Evolutionary conservation across 768 basidiomycete genomes (phyloP), one percentile per base, ranked within the genome.

Genomic region (Phanerodontia chrysosporium): DNA sequence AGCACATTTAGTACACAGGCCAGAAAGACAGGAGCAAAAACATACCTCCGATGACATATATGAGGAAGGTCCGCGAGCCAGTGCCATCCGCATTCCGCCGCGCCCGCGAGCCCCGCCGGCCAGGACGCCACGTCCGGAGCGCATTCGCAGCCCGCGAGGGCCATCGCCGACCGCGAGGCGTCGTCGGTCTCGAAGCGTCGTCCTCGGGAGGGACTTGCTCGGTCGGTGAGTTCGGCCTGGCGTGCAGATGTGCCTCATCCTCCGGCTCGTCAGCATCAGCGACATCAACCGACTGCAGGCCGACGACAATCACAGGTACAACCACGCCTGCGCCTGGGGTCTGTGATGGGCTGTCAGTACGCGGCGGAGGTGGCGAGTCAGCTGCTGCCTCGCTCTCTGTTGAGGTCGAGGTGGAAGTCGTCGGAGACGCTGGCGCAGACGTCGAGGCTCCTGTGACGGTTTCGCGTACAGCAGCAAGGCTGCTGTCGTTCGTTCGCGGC

Each of bases 31-130:
- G 32, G 9, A 16, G 51, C 45, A 18, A 12, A 46, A 9, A 71
- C 80, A 51, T 61, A 84, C 89, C 89, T 52, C 90, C 90, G 69
- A 92, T 90, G 60, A 95, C 92, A 73, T 92, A 95, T 58, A 95
- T 93, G 71, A 94, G 77, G 73, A 94, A 94, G 18, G 91, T 94
- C 63, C 91, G 74, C 46, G 85, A 84, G 18, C 73, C 74, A 10
- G 65, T 62, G 25, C 67, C 63, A 25, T 68, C 70, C 42, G 14
- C 61, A 39, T 63, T 58, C 52, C 62, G 27, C 59, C 62, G 45
- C 45, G 36, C 55, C 35, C 18, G 49, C 55, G 66, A 54, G 39
- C 46, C 62, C 28, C 57, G 63, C n/a, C 69, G 62, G 14, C 68
- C 64, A 1, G 66, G 63, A 10, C 66, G 61, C 62, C 87, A 67